Evolutionary conservation across 306 rosid genomes (phyloP).

Genomic region (Lotus japonicus): DNA sequence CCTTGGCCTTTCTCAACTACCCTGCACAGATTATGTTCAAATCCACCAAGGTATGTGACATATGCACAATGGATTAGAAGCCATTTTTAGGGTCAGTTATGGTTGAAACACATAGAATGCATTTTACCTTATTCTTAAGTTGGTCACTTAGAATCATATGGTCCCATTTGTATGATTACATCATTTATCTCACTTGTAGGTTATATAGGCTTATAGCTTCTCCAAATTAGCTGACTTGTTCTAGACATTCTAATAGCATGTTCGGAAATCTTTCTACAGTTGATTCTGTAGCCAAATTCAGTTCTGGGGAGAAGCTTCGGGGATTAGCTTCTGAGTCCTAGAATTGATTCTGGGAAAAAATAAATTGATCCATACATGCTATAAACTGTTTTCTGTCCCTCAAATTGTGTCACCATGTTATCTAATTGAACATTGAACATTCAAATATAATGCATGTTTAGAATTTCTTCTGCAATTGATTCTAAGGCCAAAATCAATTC

Average conservation of each 20-base stretch:
- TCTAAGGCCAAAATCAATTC: too few relatives aligned
- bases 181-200: neutral
- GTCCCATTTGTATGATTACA: neutral
- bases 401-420: slow-evolving; percentile 9
- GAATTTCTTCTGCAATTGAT: too few relatives aligned
- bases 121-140: neutral
- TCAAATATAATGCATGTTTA: neutral
- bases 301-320: too few relatives aligned
- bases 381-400: neutral
- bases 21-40: slow-evolving; percentile 99
- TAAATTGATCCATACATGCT: too few relatives aligned
- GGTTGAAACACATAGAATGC: neutral
- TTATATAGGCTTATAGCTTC: neutral
- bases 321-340: too few relatives aligned
- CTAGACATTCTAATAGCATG: neutral
- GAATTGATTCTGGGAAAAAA: too few relatives aligned
- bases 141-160: neutral
- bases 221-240: slow-evolving; percentile 5
- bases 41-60: slow-evolving; percentile 71
- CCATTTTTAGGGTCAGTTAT: neutral
- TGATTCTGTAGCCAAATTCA: too few relatives aligned
- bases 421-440: neutral
- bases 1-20: slow-evolving; percentile 91
- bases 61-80: neutral
- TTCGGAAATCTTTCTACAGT: too few relatives aligned